These are phyloP conservation scores for Lathyrus sativus DNA, from an alignment of 306 rosid genomes.

Conservation along the genomic window DNA sequence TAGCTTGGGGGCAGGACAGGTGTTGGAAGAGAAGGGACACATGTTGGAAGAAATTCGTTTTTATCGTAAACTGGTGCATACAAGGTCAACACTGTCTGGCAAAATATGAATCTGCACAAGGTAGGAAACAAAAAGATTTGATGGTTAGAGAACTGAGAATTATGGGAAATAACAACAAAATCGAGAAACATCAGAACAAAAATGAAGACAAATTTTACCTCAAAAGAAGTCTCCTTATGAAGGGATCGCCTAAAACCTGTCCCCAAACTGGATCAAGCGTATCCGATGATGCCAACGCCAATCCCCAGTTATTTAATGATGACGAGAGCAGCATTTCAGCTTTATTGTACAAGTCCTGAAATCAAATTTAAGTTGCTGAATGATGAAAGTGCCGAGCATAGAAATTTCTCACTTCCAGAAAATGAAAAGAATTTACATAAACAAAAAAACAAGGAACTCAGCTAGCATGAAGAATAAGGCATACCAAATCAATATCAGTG, in stretches of 20 bases:
- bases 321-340: conserved; percentile 75
- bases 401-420: conserved; percentile 31
- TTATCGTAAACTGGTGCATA: conserved; percentile 62
- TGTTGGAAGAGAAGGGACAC: conserved; percentile 68
- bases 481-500: conserved; percentile 73
- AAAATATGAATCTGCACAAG: conserved; percentile 77
- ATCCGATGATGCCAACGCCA: conserved; percentile 59
- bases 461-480: conserved; percentile 15
- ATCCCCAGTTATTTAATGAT: conserved; percentile 73
- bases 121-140: background rate
- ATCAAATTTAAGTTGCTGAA: conserved; percentile 34
- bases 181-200: background rate
- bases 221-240: conserved; percentile 83
- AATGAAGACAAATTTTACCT: conserved; percentile 54
- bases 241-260: conserved; percentile 77
- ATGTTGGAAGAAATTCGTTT: conserved; percentile 66
- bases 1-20: conserved; percentile 44
- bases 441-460: background rate
- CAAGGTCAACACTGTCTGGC: conserved; percentile 59
- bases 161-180: conserved; percentile 20
- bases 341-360: conserved; percentile 69
- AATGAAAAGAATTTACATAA: conserved; percentile 14
- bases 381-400: conserved; percentile 18
- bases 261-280: conserved; percentile 85
- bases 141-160: conserved; percentile 9